A percentile compares a stretch with the other conserved stretches of the same genome.
These are phyloP conservation scores for Trichophyton verrucosum DNA, from an alignment of 2,329 filamentous ascomycete species.

Conservation along the genomic window DNA sequence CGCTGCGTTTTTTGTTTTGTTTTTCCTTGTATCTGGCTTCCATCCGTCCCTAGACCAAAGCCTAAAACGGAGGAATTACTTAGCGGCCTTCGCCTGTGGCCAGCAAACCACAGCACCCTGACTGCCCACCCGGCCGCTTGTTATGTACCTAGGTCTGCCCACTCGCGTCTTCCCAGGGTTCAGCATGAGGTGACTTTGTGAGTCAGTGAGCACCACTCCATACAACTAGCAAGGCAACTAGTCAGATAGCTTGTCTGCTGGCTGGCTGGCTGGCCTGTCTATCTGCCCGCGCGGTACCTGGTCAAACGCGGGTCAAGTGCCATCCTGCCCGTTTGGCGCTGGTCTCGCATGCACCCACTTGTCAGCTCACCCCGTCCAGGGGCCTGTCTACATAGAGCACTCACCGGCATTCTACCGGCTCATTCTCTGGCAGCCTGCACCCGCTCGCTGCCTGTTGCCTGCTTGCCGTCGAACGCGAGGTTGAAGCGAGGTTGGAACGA, in stretches of 20 bases:
- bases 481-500: background rate
- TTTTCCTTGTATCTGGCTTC: background rate
- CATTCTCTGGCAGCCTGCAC: background rate
- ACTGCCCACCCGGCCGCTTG: background rate
- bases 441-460: no score
- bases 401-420: background rate
- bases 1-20: background rate
- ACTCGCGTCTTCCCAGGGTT: background rate
- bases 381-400: background rate
- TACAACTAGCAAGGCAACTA: no score
- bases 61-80: background rate
- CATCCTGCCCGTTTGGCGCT: background rate
- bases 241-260: no score
- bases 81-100: background rate
- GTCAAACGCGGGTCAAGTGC: background rate
- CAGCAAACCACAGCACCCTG: no score
- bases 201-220: no score
- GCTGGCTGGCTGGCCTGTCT: no score
- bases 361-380: background rate
- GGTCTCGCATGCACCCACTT: background rate
- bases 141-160: background rate
- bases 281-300: no score
- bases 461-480: background rate
- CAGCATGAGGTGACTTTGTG: no score
- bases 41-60: background rate